Evolutionary conservation across 2,329 filamentous ascomycete genomes (phyloP).

Genomic region (Phialocephala sp.): DNA sequence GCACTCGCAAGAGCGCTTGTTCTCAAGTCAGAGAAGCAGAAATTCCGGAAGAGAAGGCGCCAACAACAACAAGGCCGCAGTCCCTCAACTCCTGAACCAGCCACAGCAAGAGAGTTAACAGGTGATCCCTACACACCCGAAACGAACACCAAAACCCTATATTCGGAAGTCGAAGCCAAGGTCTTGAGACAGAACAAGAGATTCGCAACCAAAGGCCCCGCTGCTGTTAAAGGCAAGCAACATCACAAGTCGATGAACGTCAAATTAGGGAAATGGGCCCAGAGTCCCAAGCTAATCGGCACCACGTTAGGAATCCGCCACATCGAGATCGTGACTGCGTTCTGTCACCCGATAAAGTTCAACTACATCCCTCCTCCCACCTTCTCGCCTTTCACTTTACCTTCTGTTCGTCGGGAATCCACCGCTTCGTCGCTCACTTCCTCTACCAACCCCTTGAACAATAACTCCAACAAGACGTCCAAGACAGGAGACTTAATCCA

Average conservation of each 20-base stretch:
- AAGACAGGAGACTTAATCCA: neutral
- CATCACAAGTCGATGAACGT: too few species aligned
- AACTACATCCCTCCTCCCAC: constrained; percentile 30
- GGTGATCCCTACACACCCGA: neutral
- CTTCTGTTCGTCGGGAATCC: neutral
- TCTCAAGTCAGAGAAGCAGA: neutral
- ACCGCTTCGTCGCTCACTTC: neutral
- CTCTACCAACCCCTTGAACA: neutral
- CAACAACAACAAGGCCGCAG: neutral
- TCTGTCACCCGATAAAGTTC: constrained; percentile 41
- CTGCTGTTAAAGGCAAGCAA: too few species aligned
- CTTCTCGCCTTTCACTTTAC: neutral
- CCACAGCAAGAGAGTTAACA: neutral
- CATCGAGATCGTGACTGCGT: constrained; percentile 35
- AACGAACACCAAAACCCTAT: neutral
- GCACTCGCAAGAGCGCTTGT: neutral
- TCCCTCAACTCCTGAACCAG: neutral
- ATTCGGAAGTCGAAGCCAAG: neutral
- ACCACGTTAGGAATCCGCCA: constrained; percentile 14
- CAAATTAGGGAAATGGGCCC: neutral
- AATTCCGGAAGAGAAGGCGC: neutral
- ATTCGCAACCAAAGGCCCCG: too few species aligned
- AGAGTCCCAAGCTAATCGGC: constrained; percentile 20
- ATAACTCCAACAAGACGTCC: neutral
- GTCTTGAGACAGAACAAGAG: neutral